Evolutionary conservation across 805 yeast genomes (phyloP), one percentile per base, ranked within the genome.

Genomic region (Metschnikowia kofuensis): DNA sequence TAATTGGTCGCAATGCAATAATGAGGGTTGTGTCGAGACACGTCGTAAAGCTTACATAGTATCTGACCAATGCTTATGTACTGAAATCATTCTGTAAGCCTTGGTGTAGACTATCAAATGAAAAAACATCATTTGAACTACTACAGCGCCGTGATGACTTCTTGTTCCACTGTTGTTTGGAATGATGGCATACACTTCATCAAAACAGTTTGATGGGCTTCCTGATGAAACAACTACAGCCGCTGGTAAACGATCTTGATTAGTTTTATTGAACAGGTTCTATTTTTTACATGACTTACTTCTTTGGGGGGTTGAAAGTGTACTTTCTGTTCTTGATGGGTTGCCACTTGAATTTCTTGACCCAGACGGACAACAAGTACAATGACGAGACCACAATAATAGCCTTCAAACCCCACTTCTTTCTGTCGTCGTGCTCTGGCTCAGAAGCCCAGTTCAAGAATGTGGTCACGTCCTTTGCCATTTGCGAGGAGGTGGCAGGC

Each of bases 351-450:
- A 90, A 92, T 76, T 87, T 89, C 87, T 94, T 94, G 59, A 89
- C 91, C 87, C 91, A 89, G 63, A 94, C 79, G 50, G 96, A 80
- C 52, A 90, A 61, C 64, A 89, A 82, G 80, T 84, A 89, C 62
- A 94, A 77, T 36, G 91, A 75, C 39, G 96, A 83, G 54, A 85
- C 68, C 56, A 90, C 79, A 63, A 91, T 77, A 58, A 94, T 66
- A 45, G 97, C 96, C 80, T 94, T 94, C 71, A 89, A 77, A 77
- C 99, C 99, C 72, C 86, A 79, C 77, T 86, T 89, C 85, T 94
- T 94, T 79, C 99, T 87, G 69, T 90, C 97, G 65, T 94, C 99
- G 64, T 87, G 97, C 78, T 94, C 99, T 54, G 99, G 99, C 77
- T 90, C 97, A 51, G 97, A 77, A 57, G 97, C 89, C 99, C 99